Conservation (phyloP, 257 asterid genomes). For the Thymus quinquecostatus region DNA sequence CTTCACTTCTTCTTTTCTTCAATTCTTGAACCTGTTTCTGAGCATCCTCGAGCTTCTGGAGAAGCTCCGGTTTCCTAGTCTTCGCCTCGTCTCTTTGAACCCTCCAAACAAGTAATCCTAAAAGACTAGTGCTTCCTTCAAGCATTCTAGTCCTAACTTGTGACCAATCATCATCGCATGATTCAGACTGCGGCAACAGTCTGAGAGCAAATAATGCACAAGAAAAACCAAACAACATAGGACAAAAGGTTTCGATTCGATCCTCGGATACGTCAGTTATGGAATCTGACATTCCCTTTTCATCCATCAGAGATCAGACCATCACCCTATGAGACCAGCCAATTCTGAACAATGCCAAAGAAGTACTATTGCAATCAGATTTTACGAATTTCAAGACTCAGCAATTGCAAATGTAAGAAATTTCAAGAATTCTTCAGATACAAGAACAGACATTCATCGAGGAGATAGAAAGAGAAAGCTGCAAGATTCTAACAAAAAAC, state of each 20-base stretch:
- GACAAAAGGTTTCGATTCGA: constrained; percentile 50
- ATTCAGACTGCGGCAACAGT: constrained; percentile 55
- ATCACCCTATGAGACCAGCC: constrained; percentile 26
- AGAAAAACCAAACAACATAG: constrained; percentile 74
- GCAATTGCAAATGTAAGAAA: constrained; percentile 16
- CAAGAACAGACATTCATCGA: neutral
- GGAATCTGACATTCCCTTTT: constrained; percentile 49
- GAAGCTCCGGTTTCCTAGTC: constrained; percentile 39
- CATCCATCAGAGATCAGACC: constrained; percentile 51
- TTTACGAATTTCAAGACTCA: neutral
- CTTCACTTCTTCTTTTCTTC: constrained; percentile 76
- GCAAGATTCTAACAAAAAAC: too few relatives aligned
- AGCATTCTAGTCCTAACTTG: constrained; percentile 59
- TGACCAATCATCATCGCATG: constrained; percentile 56
- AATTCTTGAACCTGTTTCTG: constrained; percentile 52
- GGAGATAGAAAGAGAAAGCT: too few relatives aligned
- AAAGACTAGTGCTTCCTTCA: constrained; percentile 72
- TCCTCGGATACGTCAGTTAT: constrained; percentile 41
- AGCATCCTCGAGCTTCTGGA: constrained; percentile 57
- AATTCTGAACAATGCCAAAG: constrained; percentile 29
- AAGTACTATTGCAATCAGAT: constrained; percentile 4
- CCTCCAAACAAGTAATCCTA: constrained; percentile 78
- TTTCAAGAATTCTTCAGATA: constrained; percentile 19
- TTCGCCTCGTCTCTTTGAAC: constrained; percentile 44
- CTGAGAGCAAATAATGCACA: constrained; percentile 72